Evolutionary conservation across 495 filamentous ascomycete species (phyloP), one percentile per base, ranked within the genome.

Genomic region (Aspergillus steynii): DNA sequence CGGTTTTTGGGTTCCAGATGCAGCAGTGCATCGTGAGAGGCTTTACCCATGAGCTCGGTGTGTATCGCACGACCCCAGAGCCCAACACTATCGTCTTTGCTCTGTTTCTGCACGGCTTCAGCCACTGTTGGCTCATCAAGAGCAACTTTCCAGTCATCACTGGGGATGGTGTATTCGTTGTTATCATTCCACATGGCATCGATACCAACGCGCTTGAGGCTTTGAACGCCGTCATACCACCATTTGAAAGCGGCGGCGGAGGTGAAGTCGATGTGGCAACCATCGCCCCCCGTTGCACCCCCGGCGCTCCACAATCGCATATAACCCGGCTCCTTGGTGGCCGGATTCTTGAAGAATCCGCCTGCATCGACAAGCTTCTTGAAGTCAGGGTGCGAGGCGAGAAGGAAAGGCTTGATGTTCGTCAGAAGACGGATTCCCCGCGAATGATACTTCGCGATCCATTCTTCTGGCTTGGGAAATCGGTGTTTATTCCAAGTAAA

Each of bases 141-240:
- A 0, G 83, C 82, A 47, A 83, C 75, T 56, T 80, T 69, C 86
- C 86, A 90, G 56, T 83, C 78, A 56, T 90, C 88, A 65, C 81
- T 77, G 0, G 86, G 85, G 3, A 86, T 78, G 5, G 84, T 87
- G 68, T 88, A 90, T 72, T 90, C 88, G 67, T 89, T 89, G 72
- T 90, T 90, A 70, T 90, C 88, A 62, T 88, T 90, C 88, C 88
- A 90, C 72, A 89, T 89, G 32, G 80, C 85, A 61, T 90, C 87
- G 58, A 90, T 85, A 20, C 87, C 86, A 25, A 77, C 73, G 29
- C 82, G 74, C 56, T 84, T 84, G 47, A 90, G 77, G 49, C 74
- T 80, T 58, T 83, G 78, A 10, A 86, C 81, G 6, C 87, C 86
- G 20, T 87, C 74, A 61, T 84, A 87, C 88, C 88, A 90, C 83